These are phyloP conservation scores for Mycena vulgaris DNA, from an alignment of 768 basidiomycete genomes.

Conservation along the genomic window DNA sequence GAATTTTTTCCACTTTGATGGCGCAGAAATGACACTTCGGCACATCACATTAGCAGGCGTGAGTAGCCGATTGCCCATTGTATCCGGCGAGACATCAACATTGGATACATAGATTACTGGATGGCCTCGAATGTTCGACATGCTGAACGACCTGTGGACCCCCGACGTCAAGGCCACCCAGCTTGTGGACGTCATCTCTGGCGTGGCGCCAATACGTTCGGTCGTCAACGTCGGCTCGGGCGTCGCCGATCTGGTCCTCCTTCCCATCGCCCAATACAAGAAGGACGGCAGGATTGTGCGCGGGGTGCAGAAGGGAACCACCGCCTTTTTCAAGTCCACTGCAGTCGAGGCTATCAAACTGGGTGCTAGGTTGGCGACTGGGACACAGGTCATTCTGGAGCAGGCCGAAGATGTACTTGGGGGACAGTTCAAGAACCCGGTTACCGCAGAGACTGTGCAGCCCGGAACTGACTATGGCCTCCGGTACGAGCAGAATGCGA, in stretches of 20 bases:
- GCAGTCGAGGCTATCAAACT: constrained; percentile 96
- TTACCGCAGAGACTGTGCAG: constrained; percentile 79
- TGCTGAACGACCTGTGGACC: constrained; percentile 98
- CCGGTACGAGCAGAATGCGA: constrained; percentile 45
- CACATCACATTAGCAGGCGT: constrained; percentile 95
- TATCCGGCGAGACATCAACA: not conserved
- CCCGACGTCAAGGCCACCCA: constrained; percentile 99
- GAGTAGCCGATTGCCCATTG: constrained; percentile 49
- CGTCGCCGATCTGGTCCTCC: constrained; percentile 93
- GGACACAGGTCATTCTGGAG: constrained; percentile 97
- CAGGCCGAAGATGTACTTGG: constrained; percentile 94
- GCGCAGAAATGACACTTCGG: constrained; percentile 96
- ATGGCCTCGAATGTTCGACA: constrained; percentile 91
- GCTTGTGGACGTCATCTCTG: constrained; percentile 96
- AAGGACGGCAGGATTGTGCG: constrained; percentile 95
- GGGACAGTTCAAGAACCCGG: constrained; percentile 75
- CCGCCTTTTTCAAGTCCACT: constrained; percentile 93
- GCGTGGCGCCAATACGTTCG: constrained; percentile 95
- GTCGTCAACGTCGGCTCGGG: constrained; percentile 98
- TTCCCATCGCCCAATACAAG: constrained; percentile 98
- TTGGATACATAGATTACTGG: constrained; percentile 79
- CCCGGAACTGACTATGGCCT: constrained; percentile 47
- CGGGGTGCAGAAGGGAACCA: constrained; percentile 95
- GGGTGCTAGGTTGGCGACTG: constrained; percentile 94
- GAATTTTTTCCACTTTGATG: constrained; percentile 99